Evolutionary conservation across 1,284 basidiomycete species (phyloP), one percentile per base, ranked within the genome.

Genomic region (Moesziomyces globuligerus): DNA sequence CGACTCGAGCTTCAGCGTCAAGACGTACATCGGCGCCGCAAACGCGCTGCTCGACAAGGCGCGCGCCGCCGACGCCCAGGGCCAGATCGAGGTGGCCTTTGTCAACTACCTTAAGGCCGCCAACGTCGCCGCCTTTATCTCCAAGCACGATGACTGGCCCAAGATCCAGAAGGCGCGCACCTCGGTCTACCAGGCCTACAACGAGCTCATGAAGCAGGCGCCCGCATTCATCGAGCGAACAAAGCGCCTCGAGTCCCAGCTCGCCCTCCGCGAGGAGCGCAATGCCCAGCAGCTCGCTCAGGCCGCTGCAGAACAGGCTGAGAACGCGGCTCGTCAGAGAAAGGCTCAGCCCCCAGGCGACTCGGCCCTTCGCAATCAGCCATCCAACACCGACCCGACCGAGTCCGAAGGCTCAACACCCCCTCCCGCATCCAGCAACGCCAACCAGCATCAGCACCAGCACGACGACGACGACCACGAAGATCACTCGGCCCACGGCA

Each of bases 61-160:
- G 15, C 58, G 77, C 50, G 71, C 73, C 13, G 74, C 72, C n/a
- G 78, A 82, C 36, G 69, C 65, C 18, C 75, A 78, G 53, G 78
- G 69, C n/a, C 68, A 78, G 47, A 56, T 81, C 34, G 81, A 81
- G 46, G 60, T 74, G 18, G 81, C 81, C 26, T 82, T 82, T 48
- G 77, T 82, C 62, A 80, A 81, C 69, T 82, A 82, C 44, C 70
- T 81, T 52, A 82, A 80, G 54, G 72, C 78, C 0, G 80, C 80
- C 39, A 72, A 68, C 29, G 78, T 81, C 38, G 76, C 76, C 3
- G 70, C 77, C 8, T 78, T 76, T 48, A 79, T 81, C 49, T 68
- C 78, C 17, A 81, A 79, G 55, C 79, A 80, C 48, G 61, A 75
- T 42, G 79, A 80, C n/a, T 80, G 76, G 78, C 66, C 70, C 1